These are phyloP conservation scores for Colletotrichum spinosum DNA, from an alignment of 2,329 filamentous ascomycete genomes.

Conservation along the genomic window DNA sequence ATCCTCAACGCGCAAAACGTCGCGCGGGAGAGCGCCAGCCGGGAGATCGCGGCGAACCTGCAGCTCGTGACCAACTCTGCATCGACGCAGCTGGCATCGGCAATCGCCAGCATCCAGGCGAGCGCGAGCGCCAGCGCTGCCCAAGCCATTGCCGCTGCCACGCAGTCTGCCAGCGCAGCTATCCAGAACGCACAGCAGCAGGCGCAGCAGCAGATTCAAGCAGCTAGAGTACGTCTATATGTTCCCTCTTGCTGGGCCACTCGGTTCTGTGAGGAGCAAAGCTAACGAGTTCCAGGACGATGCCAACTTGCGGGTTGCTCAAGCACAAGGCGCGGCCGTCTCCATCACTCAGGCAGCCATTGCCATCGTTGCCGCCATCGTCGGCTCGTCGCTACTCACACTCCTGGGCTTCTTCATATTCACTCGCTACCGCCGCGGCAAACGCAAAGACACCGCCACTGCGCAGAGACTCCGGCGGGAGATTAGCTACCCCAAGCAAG, in stretches of 20 bases:
- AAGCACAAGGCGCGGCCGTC: conserved; percentile 52
- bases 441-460: conserved; percentile 34
- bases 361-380: conserved; percentile 55
- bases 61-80: conserved; percentile 44
- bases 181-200: conserved; percentile 38
- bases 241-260: neutral
- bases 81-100: conserved; percentile 43
- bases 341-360: conserved; percentile 55
- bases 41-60: conserved; percentile 38
- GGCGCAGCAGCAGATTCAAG: conserved; percentile 29
- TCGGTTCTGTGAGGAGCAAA: neutral
- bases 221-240: conserved; percentile 23
- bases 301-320: conserved; percentile 45
- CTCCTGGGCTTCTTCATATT: conserved; percentile 51
- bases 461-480: conserved; percentile 14
- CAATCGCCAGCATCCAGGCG: conserved; percentile 41
- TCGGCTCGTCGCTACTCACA: conserved; percentile 55
- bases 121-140: conserved; percentile 40
- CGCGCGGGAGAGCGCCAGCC: conserved; percentile 40
- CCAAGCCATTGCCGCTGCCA: conserved; percentile 44
- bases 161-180: conserved; percentile 39
- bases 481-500: conserved; percentile 41
- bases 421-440: conserved; percentile 43
- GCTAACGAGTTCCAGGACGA: conserved; percentile 36
- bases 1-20: conserved; percentile 39